Conservation (phyloP, 1,139 yeast species). For the Zhuliangozyma blackwelliae region DNA sequence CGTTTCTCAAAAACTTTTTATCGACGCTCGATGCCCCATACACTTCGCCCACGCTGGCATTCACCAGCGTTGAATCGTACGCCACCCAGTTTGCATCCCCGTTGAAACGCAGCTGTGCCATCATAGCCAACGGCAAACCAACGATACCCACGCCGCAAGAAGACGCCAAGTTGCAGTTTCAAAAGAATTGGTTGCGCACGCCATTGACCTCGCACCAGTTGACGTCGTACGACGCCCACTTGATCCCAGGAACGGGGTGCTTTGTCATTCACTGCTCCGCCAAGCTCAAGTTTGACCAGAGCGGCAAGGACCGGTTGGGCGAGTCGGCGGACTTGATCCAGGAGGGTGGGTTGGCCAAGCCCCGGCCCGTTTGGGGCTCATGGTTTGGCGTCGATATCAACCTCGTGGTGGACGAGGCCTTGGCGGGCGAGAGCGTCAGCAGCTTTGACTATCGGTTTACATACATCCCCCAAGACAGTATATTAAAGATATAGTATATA, state of each 20-base stretch:
- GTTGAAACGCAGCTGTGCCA: slow-evolving; percentile 42
- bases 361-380: slow-evolving; percentile 54
- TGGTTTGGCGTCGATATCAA: slow-evolving; percentile 65
- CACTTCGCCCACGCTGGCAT: slow-evolving; percentile 21
- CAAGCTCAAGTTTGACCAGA: slow-evolving; percentile 71
- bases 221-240: slow-evolving; percentile 61
- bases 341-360: slow-evolving; percentile 11
- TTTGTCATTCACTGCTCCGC: slow-evolving; percentile 53
- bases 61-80: slow-evolving; percentile 42
- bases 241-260: slow-evolving; percentile 65
- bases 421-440: slow-evolving; percentile 43
- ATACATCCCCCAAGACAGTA: slow-evolving; percentile 55
- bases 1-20: slow-evolving; percentile 38
- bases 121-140: slow-evolving; percentile 65
- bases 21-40: slow-evolving; percentile 36
- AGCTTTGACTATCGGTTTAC: slow-evolving; percentile 65
- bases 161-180: slow-evolving; percentile 55
- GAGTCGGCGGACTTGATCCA: slow-evolving; percentile 49
- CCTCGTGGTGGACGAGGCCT: slow-evolving; percentile 54
- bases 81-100: slow-evolving; percentile 49
- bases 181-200: slow-evolving; percentile 58
- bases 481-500: slow-evolving; percentile 29
- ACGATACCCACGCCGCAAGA: slow-evolving; percentile 34
- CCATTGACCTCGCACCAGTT: slow-evolving; percentile 63
- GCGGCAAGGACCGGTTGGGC: slow-evolving; percentile 61